Evolutionary conservation across 305 asterid species (phyloP), one percentile per base, ranked within the genome.

Genomic region (Caryopteris hybrid): DNA sequence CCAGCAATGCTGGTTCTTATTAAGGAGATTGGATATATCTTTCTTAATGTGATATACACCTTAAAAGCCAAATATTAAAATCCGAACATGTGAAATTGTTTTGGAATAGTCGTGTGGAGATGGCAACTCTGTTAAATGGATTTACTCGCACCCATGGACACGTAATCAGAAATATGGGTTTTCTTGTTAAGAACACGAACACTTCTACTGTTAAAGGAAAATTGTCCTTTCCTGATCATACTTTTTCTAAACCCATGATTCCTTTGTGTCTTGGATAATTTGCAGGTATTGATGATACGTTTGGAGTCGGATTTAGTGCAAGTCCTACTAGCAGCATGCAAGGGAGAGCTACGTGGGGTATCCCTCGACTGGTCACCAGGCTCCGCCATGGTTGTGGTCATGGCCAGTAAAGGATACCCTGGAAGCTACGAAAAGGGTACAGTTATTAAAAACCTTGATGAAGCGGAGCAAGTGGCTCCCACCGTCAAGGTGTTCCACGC

Each of bases 351-450:
- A 10, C 74, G 70, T 3, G 83, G 79, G 7, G 72, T 87, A 59
- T 71, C 96, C 17, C 78, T 94, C 1, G 81, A 86, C 20, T 94
- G 99, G 99, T 88, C 90, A 21, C 81, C 88, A 0, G 97, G 95
- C 16, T 89, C 96, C 6, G 96, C 97, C 72, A 88, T 94, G 97
- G 96, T 91, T 18, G 97, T 94, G 41, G 99, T 94, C 23, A 91
- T 94, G 97, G 99, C 99, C 61, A 91, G 96, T 52, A 82, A 86
- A 5, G 99, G 99, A 12, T 94, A 94, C 80, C 97, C 99, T 0
- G 96, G 96, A 70, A 80, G 69, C 75, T 94, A 88, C 66, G 64
- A 80, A 42, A 94, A 85, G 72, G 96, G 99, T 20, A 82, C 96
- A 0, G 64, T 86, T 17, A 87, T 94, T 43, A 75, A 55, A 60